Percentiles rank a stretch among this genome's conserved stretches.
phyloP scores from a whole-genome alignment of 2,329 filamentous ascomycete species.

The Alternaria viburni region DNA sequence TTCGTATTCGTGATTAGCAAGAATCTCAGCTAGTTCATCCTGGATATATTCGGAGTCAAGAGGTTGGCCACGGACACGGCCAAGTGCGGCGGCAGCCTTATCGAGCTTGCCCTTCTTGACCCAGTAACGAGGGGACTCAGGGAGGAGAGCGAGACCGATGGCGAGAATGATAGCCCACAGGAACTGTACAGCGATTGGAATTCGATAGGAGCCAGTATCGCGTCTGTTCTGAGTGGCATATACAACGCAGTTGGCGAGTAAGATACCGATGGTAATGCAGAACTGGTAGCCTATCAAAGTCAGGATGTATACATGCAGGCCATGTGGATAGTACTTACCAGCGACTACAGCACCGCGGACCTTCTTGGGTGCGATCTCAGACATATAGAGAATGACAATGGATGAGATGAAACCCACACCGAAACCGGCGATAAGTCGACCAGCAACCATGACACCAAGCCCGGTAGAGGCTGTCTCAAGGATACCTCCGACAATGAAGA shows the following conservation, averaged over 20 bases:
- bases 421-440: conserved; percentile 75
- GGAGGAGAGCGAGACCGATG: conserved; percentile 74
- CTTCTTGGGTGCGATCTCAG: conserved; percentile 73
- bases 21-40: conserved; percentile 82
- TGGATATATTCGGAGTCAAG: conserved; percentile 77
- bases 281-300: conserved; percentile 67
- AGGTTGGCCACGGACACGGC: conserved; percentile 76
- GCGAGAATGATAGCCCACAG: conserved; percentile 80
- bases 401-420: conserved; percentile 77
- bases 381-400: conserved; percentile 74
- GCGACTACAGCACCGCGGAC: conserved; percentile 80
- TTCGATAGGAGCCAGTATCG: conserved; percentile 73
- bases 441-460: conserved; percentile 71
- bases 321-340: conserved; percentile 2
- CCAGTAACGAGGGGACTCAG: conserved; percentile 86
- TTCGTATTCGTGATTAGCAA: conserved; percentile 93
- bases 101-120: conserved; percentile 78
- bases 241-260: conserved; percentile 77
- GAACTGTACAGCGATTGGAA: conserved; percentile 83
- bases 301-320: neutral
- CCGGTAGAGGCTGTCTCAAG: conserved; percentile 66
- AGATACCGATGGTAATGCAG: conserved; percentile 79
- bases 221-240: conserved; percentile 71
- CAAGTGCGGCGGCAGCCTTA: conserved; percentile 68
- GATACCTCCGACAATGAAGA: conserved; percentile 64